Percentiles rank a stretch among this genome's conserved stretches.
These are phyloP conservation scores for Candida nemodendra DNA, from an alignment of 805 yeast species.

Conservation along the genomic window DNA sequence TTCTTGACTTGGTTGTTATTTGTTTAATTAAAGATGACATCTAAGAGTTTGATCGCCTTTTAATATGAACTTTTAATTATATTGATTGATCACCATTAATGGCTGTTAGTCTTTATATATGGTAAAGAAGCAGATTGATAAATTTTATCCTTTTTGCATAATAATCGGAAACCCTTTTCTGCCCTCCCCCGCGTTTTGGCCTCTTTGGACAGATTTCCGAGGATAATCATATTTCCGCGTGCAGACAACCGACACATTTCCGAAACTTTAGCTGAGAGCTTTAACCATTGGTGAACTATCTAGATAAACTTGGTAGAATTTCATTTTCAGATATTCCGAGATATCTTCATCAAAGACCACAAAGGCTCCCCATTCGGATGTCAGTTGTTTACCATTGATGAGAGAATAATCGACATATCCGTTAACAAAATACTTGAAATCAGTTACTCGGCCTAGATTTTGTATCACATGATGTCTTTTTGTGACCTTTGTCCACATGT, in stretches of 20 bases:
- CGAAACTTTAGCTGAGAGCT: constrained; percentile 4
- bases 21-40: constrained; percentile 12
- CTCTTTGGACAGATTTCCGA: no score
- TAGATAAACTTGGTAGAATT: constrained; percentile 16
- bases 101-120: no score
- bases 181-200: no score
- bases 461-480: constrained; percentile 15
- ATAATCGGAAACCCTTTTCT: no score
- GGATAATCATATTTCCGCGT: no score
- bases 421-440: constrained; percentile 9
- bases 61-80: no score
- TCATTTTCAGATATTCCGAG: constrained; percentile 9
- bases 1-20: constrained; percentile 23
- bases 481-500: constrained; percentile 20
- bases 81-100: no score
- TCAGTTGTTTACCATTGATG: constrained; percentile 12
- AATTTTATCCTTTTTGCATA: no score
- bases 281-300: constrained; percentile 13
- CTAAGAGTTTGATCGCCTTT: no score
- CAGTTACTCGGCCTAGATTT: constrained; percentile 10
- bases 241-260: not conserved
- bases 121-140: no score
- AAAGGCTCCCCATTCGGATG: constrained; percentile 15
- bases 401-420: constrained; percentile 15
- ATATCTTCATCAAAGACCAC: constrained; percentile 7